Conservation (phyloP, 2,329 filamentous ascomycete genomes). For the Escovopsis sp. region DNA sequence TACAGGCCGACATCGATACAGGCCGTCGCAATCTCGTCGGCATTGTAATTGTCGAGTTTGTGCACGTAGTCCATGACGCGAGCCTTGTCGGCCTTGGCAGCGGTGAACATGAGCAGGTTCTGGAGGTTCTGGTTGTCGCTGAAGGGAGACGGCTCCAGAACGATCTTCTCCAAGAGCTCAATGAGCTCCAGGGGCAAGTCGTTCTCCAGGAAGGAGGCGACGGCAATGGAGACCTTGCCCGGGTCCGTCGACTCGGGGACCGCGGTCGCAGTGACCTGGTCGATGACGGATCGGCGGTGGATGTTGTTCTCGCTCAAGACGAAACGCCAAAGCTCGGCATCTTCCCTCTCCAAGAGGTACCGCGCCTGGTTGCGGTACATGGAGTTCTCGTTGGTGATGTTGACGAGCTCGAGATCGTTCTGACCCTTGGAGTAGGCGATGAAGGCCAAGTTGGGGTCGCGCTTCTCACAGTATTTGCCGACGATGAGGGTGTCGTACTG, state of each 20-base stretch:
- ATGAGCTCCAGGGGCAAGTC: slow-evolving; percentile 91
- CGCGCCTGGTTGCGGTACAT: slow-evolving; percentile 98
- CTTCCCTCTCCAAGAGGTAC: slow-evolving; percentile 82
- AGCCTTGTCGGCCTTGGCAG: slow-evolving; percentile 89
- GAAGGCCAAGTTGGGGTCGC: slow-evolving; percentile 87
- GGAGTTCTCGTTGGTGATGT: slow-evolving; percentile 97
- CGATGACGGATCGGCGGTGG: slow-evolving; percentile 81
- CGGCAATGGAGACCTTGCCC: slow-evolving; percentile 85
- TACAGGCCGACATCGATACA: slow-evolving; percentile 90
- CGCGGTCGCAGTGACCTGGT: slow-evolving; percentile 91
- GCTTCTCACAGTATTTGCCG: slow-evolving; percentile 98
- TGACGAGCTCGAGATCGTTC: slow-evolving; percentile 93
- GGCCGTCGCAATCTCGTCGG: slow-evolving; percentile 81
- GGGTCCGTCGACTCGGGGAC: slow-evolving; percentile 88
- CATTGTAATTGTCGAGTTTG: slow-evolving; percentile 73
- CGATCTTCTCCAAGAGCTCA: slow-evolving; percentile 96
- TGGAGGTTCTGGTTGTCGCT: slow-evolving; percentile 95
- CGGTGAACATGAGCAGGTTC: slow-evolving; percentile 91
- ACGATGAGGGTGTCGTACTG: slow-evolving; percentile 85
- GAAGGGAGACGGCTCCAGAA: slow-evolving; percentile 97
- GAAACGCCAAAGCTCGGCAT: slow-evolving; percentile 84
- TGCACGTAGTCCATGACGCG: slow-evolving; percentile 96
- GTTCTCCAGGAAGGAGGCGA: slow-evolving; percentile 80
- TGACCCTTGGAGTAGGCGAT: slow-evolving; percentile 94
- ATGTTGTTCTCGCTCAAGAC: slow-evolving; percentile 93